Evolutionary conservation across 257 asterid species (phyloP).

Genomic region (Solanum chilense): DNA sequence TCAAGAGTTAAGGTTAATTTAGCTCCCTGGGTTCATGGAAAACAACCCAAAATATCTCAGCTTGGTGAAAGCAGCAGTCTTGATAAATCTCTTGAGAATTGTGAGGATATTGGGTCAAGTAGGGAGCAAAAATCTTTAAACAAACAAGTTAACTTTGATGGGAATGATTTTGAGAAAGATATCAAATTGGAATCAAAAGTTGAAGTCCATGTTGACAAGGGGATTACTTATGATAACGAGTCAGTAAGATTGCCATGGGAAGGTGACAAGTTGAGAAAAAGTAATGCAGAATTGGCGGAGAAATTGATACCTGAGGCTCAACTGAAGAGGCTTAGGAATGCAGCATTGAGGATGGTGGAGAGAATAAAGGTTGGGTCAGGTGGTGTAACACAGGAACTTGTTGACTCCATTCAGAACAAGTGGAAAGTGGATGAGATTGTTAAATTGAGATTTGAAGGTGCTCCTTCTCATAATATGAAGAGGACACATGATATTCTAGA

Average conservation of each 20-base stretch:
- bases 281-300: constrained; percentile 51
- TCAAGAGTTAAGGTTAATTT: constrained; percentile 22
- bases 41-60: constrained; percentile 12
- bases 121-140: not conserved
- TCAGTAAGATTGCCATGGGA: constrained; percentile 50
- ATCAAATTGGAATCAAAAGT: not conserved
- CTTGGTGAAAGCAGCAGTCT: not conserved
- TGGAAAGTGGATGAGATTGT: constrained; percentile 82
- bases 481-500: constrained; percentile 77
- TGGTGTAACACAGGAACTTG: constrained; percentile 72
- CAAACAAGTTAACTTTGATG: constrained; percentile 8
- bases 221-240: constrained; percentile 1
- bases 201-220: not conserved
- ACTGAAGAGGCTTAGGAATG: constrained; percentile 66
- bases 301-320: constrained; percentile 64
- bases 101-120: constrained; percentile 1
- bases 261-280: constrained; percentile 20
- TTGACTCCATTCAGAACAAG: constrained; percentile 53
- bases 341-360: constrained; percentile 72
- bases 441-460: constrained; percentile 78
- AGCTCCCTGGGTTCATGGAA: constrained; percentile 76
- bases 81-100: constrained; percentile 7
- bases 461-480: constrained; percentile 73
- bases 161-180: not conserved
- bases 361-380: constrained; percentile 70